phyloP scores from a whole-genome alignment of 192 early-diverging fungal genomes.

The Linnemannia hyalina region DNA sequence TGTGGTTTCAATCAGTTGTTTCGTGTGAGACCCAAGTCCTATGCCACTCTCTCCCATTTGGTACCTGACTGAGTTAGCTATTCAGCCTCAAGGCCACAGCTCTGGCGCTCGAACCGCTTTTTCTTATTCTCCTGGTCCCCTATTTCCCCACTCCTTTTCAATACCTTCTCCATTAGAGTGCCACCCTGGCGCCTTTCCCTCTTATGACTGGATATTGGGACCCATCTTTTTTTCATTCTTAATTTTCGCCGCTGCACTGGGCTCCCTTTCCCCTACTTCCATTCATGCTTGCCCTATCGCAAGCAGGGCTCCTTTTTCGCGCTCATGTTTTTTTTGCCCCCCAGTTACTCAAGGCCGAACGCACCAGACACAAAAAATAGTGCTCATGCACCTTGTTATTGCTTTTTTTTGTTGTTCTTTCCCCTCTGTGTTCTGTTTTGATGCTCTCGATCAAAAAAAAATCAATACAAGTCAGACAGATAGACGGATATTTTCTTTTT shows the following conservation, averaged over 20 bases:
- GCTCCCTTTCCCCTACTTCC: background rate
- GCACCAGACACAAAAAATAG: background rate
- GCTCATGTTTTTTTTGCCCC: background rate
- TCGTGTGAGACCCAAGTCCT: background rate
- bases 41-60: background rate
- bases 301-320: background rate
- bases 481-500: background rate
- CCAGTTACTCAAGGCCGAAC: background rate
- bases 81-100: background rate
- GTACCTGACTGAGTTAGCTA: background rate
- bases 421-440: background rate
- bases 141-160: background rate
- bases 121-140: background rate
- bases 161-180: background rate
- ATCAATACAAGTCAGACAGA: constrained; percentile 6
- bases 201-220: background rate
- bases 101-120: background rate
- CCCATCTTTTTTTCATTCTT: background rate
- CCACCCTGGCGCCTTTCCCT: background rate
- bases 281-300: constrained; percentile 6
- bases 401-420: background rate
- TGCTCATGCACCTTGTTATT: constrained; percentile 24
- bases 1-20: constrained; percentile 8
- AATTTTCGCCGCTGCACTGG: background rate
- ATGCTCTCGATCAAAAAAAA: constrained; percentile 33